These are phyloP conservation scores for Alternaria arborescens DNA, from an alignment of 2,329 filamentous ascomycete species.

Conservation along the genomic window DNA sequence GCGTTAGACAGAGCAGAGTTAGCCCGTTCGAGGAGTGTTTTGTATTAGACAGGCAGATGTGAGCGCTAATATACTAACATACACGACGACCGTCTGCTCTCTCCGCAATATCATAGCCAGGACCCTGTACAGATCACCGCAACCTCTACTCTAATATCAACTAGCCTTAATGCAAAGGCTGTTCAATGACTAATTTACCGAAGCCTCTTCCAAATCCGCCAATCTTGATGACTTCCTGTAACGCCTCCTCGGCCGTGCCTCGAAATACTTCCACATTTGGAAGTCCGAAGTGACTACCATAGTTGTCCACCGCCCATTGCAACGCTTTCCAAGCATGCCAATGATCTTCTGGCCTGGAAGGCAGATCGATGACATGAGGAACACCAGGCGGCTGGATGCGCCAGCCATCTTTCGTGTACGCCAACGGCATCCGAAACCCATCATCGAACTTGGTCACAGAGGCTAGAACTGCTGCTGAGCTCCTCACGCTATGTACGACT, in stretches of 20 bases:
- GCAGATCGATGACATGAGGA: background rate
- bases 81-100: background rate
- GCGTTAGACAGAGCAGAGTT: background rate
- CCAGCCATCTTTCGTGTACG: background rate
- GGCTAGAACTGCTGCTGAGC: background rate
- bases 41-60: background rate
- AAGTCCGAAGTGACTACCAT: conserved; percentile 7
- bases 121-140: background rate
- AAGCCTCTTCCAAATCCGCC: background rate
- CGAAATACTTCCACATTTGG: conserved; percentile 4
- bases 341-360: conserved; percentile 1
- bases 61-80: background rate
- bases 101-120: background rate
- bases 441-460: conserved; percentile 8
- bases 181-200: conserved; percentile 10
- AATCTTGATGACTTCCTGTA: conserved; percentile 3
- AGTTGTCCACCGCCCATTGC: conserved; percentile 8
- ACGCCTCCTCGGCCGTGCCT: conserved; percentile 8
- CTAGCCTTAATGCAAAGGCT: background rate
- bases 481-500: background rate
- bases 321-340: conserved; percentile 1
- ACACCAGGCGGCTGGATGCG: conserved; percentile 2
- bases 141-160: background rate
- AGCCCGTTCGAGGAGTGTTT: background rate
- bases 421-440: background rate